Base-by-base conservation (phyloP, 306 rosid species). In the Amphicarpaea edgeworthii region DNA sequence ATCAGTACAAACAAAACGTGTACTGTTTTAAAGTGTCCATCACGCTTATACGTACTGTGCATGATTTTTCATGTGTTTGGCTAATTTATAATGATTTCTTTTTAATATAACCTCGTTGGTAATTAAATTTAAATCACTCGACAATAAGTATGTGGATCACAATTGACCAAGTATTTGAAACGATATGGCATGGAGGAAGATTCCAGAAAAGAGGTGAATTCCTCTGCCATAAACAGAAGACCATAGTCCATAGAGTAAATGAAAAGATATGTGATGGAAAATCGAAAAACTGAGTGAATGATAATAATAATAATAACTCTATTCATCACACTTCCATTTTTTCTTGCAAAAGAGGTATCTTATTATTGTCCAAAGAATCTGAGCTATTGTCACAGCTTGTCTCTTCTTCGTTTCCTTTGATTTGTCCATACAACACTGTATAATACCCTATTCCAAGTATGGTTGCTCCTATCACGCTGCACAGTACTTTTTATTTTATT, bases 401-500 rank as follows among this genome's bases (percentile, higher is more conserved):
- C 12, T 83, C 62, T 14, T 42, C 68, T 38, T 84, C 89, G 9
- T 87, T 93, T 84, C 88, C 90, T 77, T 77, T 88, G 20, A 86
- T 68, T 75, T 89, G 89, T 24, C 86, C 96, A 85, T 85, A 84
- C 73, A 86, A 83, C 55, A 89, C 55, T 2, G 78, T 69, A 19
- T 84, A 85, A 68, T 89, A 86, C 53, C 93, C 98, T 66, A 87
- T 77, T 81, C 91, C 97, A 42, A 73, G 49, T 75, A 88, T 64
- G 16, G 81, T 59, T 62, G 98, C 82, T 72, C 91, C 93, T 37
- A 93, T 81, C 82, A 84, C 91, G 84, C 97, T 91, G 88, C 82
- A 81, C 51, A 14, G 85, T 93, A n/a, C 84, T 86, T 89, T 75
- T 76, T 87, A 19, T 32, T 11, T 37, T 68, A 55, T 47, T 9